Evolutionary conservation across 163 green algal species (phyloP).

Genomic region (Scenedesmus sp.): DNA sequence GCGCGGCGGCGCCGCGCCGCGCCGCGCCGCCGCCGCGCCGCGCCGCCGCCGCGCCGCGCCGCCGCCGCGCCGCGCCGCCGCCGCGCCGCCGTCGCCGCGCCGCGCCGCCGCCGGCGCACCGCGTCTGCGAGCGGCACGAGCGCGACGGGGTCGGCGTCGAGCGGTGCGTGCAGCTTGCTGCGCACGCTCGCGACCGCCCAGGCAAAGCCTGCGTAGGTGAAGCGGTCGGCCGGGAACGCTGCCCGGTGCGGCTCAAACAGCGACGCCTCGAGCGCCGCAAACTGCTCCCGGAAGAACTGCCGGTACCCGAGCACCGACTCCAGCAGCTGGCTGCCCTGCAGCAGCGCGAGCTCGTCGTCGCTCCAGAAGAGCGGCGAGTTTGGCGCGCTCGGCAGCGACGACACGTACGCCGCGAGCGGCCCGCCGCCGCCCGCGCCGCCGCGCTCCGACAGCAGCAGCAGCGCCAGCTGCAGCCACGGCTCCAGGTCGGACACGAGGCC

Average conservation of each 20-base stretch:
- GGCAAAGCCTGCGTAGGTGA: conserved; percentile 69
- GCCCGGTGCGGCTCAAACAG: conserved; percentile 61
- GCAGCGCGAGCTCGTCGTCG: conserved; percentile 61
- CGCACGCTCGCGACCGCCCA: conserved; percentile 80
- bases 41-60: not conserved
- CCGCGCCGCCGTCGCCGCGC: not conserved
- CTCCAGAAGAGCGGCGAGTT: conserved; percentile 77
- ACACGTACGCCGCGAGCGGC: conserved; percentile 57
- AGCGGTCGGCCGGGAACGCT: conserved; percentile 59
- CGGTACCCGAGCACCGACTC: conserved; percentile 72
- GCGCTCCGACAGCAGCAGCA: conserved; percentile 76
- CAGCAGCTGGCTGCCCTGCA: conserved; percentile 79
- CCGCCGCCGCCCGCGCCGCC: conserved; percentile 30
- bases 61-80: not conserved
- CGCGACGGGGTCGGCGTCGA: conserved; percentile 68
- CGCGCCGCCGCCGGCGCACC: conserved; percentile 45
- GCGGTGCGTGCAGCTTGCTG: conserved; percentile 63
- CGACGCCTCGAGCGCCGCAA: conserved; percentile 60
- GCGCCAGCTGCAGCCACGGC: conserved; percentile 80
- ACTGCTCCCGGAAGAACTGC: conserved; percentile 71
- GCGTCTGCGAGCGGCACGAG: conserved; percentile 79
- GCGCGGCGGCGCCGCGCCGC: not conserved
- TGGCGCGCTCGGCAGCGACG: conserved; percentile 53
- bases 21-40: not conserved
- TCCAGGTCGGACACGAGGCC: conserved; percentile 56